Evolutionary conservation across 2,329 filamentous ascomycete genomes (phyloP), one percentile per base, ranked within the genome.

Genomic region (Calcarisporium arbuscula): DNA sequence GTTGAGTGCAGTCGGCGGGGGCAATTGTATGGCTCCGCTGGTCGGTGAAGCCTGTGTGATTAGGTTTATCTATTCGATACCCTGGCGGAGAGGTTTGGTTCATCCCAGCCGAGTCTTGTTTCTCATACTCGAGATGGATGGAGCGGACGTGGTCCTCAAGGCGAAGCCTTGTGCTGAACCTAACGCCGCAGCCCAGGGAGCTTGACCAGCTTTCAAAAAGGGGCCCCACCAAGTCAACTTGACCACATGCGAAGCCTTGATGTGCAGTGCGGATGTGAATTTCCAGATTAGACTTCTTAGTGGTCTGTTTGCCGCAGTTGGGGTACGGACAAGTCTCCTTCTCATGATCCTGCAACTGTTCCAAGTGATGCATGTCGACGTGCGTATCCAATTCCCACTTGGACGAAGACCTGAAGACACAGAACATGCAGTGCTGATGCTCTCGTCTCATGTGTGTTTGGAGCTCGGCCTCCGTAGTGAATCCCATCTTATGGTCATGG

Each of bases 61-160:
- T n/a, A n/a, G n/a, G 45, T 30, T 64, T 59, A 15, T 67, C 61
- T 14, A 72, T 48, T 9, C 64, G 43, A 28, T 58, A 55, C 4
- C 40, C 25, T 3, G 44, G 36, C 10, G 47, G 25, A 7, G 40
- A 21, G 12, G 26, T 21, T n/a, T n/a, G n/a, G 30, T 39, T 34
- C 23, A 44, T 34, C 34, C 44, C 42, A 31, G 42, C 49, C 30
- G 53, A 36, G 36, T 49, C 45, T 26, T 68, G 67, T 11, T 72
- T 64, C 36, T 65, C 59, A 11, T 58, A 49, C n/a, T 79, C 77
- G 19, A 95, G 65, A 56, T 95, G 89, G 17, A 85, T 74, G 30
- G 82, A 87, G 16, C 85, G 79, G 28, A 95, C 71, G 53, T 95
- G 89, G 45, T 90, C 83, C 56, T 90, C 84, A 0, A 95, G 70